A percentile compares a stretch with the other conserved stretches of the same genome.
Conservation (phyloP, 1,139 yeast genomes). For the Protomyces macrosporus region DNA sequence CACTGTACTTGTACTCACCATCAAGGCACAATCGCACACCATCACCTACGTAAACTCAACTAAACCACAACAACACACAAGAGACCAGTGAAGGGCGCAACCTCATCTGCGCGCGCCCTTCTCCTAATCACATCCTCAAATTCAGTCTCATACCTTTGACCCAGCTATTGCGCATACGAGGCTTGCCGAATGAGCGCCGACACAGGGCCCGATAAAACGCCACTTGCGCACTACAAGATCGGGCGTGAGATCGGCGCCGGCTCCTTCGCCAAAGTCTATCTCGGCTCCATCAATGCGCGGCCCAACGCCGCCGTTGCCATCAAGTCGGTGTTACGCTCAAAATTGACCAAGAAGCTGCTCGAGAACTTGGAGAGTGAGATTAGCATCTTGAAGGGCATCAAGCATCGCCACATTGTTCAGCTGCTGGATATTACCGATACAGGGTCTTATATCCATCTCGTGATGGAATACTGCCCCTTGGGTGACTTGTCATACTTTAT, state of each 20-base stretch:
- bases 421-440: constrained; percentile 56
- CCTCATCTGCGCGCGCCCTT: too few species aligned
- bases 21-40: too few species aligned
- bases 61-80: too few species aligned
- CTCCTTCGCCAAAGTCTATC: constrained; percentile 88
- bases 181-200: not conserved
- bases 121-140: too few species aligned
- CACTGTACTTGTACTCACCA: too few species aligned
- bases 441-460: constrained; percentile 66
- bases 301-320: constrained; percentile 69
- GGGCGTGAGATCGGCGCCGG: constrained; percentile 88
- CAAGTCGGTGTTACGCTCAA: constrained; percentile 77
- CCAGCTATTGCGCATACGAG: too few species aligned
- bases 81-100: too few species aligned
- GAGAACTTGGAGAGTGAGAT: constrained; percentile 91
- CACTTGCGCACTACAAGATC: constrained; percentile 48
- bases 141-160: too few species aligned
- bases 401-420: constrained; percentile 89
- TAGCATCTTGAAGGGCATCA: constrained; percentile 72
- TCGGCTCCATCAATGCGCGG: constrained; percentile 47
- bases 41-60: too few species aligned
- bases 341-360: constrained; percentile 75
- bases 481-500: constrained; percentile 90
- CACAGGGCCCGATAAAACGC: constrained; percentile 6
- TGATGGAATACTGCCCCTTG: constrained; percentile 96